Percentiles rank a stretch among this genome's conserved stretches.
These are phyloP conservation scores for Gelatoporia subvermispora DNA, from an alignment of 768 basidiomycete species.

Conservation along the genomic window DNA sequence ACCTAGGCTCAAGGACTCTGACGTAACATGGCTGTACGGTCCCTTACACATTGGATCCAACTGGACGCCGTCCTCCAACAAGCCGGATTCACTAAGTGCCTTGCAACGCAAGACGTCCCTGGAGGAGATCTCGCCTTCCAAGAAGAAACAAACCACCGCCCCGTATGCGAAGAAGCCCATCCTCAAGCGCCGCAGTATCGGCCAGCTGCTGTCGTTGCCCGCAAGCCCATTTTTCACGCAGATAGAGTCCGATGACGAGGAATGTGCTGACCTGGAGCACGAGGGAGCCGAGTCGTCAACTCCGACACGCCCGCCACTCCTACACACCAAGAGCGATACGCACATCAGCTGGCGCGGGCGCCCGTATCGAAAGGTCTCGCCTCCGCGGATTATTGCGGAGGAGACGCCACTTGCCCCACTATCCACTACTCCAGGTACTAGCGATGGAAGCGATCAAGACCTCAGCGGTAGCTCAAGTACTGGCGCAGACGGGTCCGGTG, in stretches of 20 bases:
- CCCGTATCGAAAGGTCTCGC: conserved; percentile 59
- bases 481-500: conserved; percentile 21
- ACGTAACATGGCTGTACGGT: conserved; percentile 98
- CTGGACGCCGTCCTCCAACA: conserved; percentile 44
- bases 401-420: conserved; percentile 15
- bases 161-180: conserved; percentile 69
- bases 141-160: conserved; percentile 6
- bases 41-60: conserved; percentile 93
- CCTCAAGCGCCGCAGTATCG: conserved; percentile 90
- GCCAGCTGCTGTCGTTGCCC: conserved; percentile 62
- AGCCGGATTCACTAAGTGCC: conserved; percentile 17
- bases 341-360: conserved; percentile 50
- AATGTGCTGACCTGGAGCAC: conserved; percentile 2
- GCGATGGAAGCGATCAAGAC: conserved; percentile 30
- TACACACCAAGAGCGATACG: conserved; percentile 87
- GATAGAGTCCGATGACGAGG: conserved; percentile 10
- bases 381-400: conserved; percentile 51
- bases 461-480: conserved; percentile 21
- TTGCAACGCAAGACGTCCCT: conserved; percentile 29
- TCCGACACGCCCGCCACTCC: conserved; percentile 51
- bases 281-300: neutral
- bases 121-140: conserved; percentile 33
- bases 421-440: conserved; percentile 16
- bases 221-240: conserved; percentile 19
- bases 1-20: conserved; percentile 93